phyloP scores from a whole-genome alignment of 2,329 filamentous ascomycete genomes.

The Zymoseptoria brevis region DNA sequence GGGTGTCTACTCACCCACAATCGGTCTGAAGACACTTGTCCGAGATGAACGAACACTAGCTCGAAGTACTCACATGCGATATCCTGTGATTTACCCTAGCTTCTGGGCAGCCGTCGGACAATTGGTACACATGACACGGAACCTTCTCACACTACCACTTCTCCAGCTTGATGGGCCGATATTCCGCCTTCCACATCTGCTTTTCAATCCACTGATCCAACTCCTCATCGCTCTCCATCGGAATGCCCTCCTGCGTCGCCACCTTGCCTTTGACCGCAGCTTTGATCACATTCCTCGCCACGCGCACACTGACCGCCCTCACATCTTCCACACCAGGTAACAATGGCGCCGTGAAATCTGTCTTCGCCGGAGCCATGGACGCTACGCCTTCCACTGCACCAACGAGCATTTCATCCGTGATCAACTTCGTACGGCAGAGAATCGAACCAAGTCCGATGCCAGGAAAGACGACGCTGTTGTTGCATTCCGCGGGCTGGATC shows the following conservation, averaged over 20 bases:
- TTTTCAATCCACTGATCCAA: slow-evolving; percentile 64
- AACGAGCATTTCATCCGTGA: slow-evolving; percentile 74
- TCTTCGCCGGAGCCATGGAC: slow-evolving; percentile 60
- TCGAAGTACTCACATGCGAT: no score
- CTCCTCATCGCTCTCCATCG: slow-evolving; percentile 42
- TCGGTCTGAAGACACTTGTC: no score
- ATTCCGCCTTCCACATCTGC: slow-evolving; percentile 73
- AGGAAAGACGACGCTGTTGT: slow-evolving; percentile 71
- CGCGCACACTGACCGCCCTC: slow-evolving; percentile 65
- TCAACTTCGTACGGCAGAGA: slow-evolving; percentile 55
- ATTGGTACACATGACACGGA: no score
- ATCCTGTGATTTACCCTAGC: no score
- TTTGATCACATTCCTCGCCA: slow-evolving; percentile 67
- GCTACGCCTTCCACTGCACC: slow-evolving; percentile 69
- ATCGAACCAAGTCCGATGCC: slow-evolving; percentile 77
- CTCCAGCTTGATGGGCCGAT: slow-evolving; percentile 56
- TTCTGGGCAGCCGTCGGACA: no score
- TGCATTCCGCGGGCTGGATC: slow-evolving; percentile 62
- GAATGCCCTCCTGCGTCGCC: slow-evolving; percentile 58
- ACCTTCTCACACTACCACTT: background rate
- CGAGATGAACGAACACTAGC: no score
- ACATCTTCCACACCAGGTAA: slow-evolving; percentile 70
- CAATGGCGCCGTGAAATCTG: slow-evolving; percentile 56
- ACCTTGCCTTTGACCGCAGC: slow-evolving; percentile 63
- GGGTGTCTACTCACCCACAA: no score